phyloP scores from a whole-genome alignment of 1,284 basidiomycete species.

The Sphagnurus paluster region DNA sequence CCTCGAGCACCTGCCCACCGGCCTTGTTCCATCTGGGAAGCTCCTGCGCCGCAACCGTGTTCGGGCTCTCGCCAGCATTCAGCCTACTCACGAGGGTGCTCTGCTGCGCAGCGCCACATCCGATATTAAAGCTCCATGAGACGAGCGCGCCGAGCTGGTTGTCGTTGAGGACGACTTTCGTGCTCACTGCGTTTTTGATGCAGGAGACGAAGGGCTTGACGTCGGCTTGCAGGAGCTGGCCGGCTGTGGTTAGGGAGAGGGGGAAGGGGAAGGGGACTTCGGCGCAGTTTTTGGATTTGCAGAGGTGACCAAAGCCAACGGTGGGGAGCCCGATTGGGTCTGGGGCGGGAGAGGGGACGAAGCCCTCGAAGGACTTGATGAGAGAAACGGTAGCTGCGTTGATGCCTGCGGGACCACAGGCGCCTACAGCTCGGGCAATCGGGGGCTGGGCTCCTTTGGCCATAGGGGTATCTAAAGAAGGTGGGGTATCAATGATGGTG shows the following conservation, averaged over 20 bases:
- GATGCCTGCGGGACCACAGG: slow-evolving; percentile 12
- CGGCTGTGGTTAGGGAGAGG: slow-evolving; percentile 12
- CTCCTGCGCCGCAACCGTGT: slow-evolving; percentile 22
- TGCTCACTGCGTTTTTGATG: slow-evolving; percentile 15
- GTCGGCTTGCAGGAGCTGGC: slow-evolving; percentile 17
- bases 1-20: slow-evolving; percentile 17
- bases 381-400: slow-evolving; percentile 18
- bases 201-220: slow-evolving; percentile 15
- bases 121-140: slow-evolving; percentile 20
- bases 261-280: slow-evolving; percentile 20
- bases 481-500: background rate
- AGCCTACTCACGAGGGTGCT: slow-evolving; percentile 21
- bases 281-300: slow-evolving; percentile 15
- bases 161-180: slow-evolving; percentile 17
- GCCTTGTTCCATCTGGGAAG: slow-evolving; percentile 21
- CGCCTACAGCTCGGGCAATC: slow-evolving; percentile 2
- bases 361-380: slow-evolving; percentile 20
- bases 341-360: slow-evolving; percentile 16
- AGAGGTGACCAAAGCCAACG: slow-evolving; percentile 22
- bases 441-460: background rate
- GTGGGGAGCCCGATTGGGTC: slow-evolving; percentile 22
- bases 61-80: slow-evolving; percentile 20
- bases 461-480: background rate
- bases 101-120: slow-evolving; percentile 15
- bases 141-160: slow-evolving; percentile 21